Percentiles rank a stretch among this genome's conserved stretches.
phyloP scores from a whole-genome alignment of 2,329 filamentous ascomycete genomes.

The Penicillium italicum region DNA sequence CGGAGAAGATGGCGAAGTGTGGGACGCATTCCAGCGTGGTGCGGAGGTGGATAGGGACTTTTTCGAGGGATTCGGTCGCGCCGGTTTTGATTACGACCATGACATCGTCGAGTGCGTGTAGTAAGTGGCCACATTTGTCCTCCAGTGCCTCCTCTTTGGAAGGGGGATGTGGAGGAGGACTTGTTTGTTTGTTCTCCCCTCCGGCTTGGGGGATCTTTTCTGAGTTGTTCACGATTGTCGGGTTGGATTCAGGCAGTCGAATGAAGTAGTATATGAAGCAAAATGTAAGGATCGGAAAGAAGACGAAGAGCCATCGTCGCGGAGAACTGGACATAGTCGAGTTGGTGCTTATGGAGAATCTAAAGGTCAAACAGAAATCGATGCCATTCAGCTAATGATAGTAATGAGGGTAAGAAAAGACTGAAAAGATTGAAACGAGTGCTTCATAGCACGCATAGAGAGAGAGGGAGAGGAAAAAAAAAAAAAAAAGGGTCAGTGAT shows the following conservation, averaged over 20 bases:
- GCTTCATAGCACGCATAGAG: conserved; percentile 9
- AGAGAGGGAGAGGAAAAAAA: too few relatives aligned
- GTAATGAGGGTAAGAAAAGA: neutral
- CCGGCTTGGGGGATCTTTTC: conserved; percentile 7
- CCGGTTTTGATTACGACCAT: conserved; percentile 30
- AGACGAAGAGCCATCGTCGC: conserved; percentile 25
- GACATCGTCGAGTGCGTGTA: conserved; percentile 24
- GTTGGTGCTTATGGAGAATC: neutral
- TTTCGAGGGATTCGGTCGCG: conserved; percentile 28
- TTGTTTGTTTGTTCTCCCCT: conserved; percentile 2
- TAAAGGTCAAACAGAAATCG: conserved; percentile 6
- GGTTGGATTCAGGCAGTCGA: conserved; percentile 7
- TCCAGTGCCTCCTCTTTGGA: conserved; percentile 8
- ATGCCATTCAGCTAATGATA: conserved; percentile 1
- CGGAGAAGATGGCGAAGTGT: conserved; percentile 30
- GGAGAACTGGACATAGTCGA: conserved; percentile 20
- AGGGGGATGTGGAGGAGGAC: neutral
- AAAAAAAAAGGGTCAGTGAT: conserved; percentile 15
- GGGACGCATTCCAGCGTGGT: conserved; percentile 29
- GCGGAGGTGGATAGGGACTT: conserved; percentile 28
- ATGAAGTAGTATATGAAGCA: conserved; percentile 19
- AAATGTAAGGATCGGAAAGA: conserved; percentile 22
- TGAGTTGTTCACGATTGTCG: neutral
- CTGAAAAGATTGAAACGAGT: neutral
- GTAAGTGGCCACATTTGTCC: conserved; percentile 15